Conservation (phyloP, 192 early-diverging fungal genomes). For the Entomortierella chlamydospora region DNA sequence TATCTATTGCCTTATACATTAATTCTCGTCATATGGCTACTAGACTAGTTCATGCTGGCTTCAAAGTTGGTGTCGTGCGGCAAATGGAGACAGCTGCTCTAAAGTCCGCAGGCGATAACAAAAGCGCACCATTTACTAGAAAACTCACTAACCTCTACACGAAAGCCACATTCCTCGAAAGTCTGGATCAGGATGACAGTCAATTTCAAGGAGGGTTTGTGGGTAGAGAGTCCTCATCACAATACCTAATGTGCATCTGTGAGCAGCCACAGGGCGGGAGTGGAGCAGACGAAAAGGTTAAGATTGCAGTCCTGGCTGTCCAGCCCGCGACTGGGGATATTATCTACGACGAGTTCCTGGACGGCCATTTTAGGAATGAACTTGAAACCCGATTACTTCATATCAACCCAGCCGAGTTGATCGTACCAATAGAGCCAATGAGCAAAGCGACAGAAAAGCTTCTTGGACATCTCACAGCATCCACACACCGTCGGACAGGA, state of each 20-base stretch:
- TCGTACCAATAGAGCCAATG: slow-evolving; percentile 64
- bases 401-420: slow-evolving; percentile 73
- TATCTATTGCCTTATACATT: neutral
- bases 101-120: slow-evolving; percentile 80
- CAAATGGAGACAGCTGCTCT: slow-evolving; percentile 90
- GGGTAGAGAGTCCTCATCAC: slow-evolving; percentile 10
- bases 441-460: slow-evolving; percentile 70
- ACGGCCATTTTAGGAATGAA: slow-evolving; percentile 69
- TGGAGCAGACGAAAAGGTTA: slow-evolving; percentile 59
- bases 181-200: slow-evolving; percentile 44
- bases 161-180: slow-evolving; percentile 70
- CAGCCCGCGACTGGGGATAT: slow-evolving; percentile 76
- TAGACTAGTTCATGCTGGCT: slow-evolving; percentile 82
- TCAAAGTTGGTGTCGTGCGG: slow-evolving; percentile 87
- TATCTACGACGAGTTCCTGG: slow-evolving; percentile 78
- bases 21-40: neutral
- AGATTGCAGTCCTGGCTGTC: slow-evolving; percentile 67
- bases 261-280: slow-evolving; percentile 56
- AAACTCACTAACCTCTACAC: slow-evolving; percentile 76
- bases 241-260: slow-evolving; percentile 66
- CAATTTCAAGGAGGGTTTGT: slow-evolving; percentile 31
- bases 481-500: slow-evolving; percentile 5
- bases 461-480: slow-evolving; percentile 43
- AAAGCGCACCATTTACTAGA: slow-evolving; percentile 72
- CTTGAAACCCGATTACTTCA: slow-evolving; percentile 77